Percentiles rank a stretch among this genome's conserved stretches.
Conservation (phyloP, 768 basidiomycete species). For the Naganishia friedmannii region DNA sequence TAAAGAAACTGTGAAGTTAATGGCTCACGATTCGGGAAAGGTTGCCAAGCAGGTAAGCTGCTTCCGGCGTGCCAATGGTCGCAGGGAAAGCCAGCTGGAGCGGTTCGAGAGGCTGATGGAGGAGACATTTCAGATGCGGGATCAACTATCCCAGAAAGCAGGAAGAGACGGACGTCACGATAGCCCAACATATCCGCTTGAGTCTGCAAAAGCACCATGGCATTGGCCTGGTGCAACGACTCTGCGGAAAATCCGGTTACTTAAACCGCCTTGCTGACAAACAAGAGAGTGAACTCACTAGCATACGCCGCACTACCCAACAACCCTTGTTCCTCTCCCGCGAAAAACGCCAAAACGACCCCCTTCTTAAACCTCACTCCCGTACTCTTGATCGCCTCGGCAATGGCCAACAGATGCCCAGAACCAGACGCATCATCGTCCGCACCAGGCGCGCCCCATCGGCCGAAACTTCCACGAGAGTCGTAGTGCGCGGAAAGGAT, state of each 20-base stretch:
- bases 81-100: slow-evolving; percentile 77
- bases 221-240: slow-evolving; percentile 60
- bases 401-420: slow-evolving; percentile 73
- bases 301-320: slow-evolving; percentile 76
- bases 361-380: slow-evolving; percentile 69
- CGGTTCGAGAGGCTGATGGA: slow-evolving; percentile 63
- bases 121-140: neutral
- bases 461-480: slow-evolving; percentile 83
- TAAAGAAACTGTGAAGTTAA: slow-evolving; percentile 66
- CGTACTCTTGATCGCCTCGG: slow-evolving; percentile 66
- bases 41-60: slow-evolving; percentile 69
- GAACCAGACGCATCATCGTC: slow-evolving; percentile 68
- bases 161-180: slow-evolving; percentile 55
- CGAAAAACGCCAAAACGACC: slow-evolving; percentile 77
- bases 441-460: slow-evolving; percentile 63
- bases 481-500: slow-evolving; percentile 86
- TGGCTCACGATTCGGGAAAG: slow-evolving; percentile 76
- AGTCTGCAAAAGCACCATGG: slow-evolving; percentile 75
- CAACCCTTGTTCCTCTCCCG: slow-evolving; percentile 89
- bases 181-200: slow-evolving; percentile 93
- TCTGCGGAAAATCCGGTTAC: slow-evolving; percentile 52
- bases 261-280: neutral
- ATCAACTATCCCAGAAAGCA: neutral
- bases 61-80: slow-evolving; percentile 73
- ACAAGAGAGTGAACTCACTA: slow-evolving; percentile 57